Conservation (phyloP, 2,329 filamentous ascomycete genomes). For the Periglandula ipomoeae region DNA sequence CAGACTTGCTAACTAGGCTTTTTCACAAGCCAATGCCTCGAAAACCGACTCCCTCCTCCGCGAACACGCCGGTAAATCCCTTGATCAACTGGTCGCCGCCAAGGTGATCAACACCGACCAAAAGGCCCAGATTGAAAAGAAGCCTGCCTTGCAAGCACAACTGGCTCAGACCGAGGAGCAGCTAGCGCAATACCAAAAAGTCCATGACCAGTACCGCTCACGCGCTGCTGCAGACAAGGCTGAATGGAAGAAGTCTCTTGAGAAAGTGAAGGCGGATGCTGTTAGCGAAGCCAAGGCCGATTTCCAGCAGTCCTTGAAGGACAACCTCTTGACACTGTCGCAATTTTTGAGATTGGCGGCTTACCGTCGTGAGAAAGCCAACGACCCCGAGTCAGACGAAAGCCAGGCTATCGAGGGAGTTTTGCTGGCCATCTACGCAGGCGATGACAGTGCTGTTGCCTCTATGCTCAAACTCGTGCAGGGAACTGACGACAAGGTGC, state of each 20-base stretch:
- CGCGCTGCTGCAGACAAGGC: conserved; percentile 49
- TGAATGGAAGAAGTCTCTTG: conserved; percentile 49
- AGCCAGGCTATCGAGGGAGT: conserved; percentile 75
- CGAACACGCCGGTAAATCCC: conserved; percentile 59
- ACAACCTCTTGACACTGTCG: conserved; percentile 61
- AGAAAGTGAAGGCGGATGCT: conserved; percentile 46
- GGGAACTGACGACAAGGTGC: conserved; percentile 57
- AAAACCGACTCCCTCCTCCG: conserved; percentile 63
- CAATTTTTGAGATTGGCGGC: conserved; percentile 76
- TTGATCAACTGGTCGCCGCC: conserved; percentile 62
- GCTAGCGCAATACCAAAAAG: conserved; percentile 63
- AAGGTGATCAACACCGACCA: conserved; percentile 76
- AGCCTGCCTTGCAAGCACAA: conserved; percentile 60
- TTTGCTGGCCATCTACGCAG: conserved; percentile 68
- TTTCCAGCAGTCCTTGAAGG: conserved; percentile 46
- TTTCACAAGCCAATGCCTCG: conserved; percentile 53
- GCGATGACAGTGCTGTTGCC: conserved; percentile 63
- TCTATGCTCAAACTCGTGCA: conserved; percentile 71
- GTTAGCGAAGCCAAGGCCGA: conserved; percentile 42
- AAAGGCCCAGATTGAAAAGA: conserved; percentile 68
- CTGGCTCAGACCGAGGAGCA: conserved; percentile 65
- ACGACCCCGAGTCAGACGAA: conserved; percentile 56
- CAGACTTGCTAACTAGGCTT: conserved; percentile 1
- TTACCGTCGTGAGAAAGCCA: conserved; percentile 62
- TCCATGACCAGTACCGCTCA: conserved; percentile 61